These are phyloP conservation scores for Suillus clintonianus DNA, from an alignment of 768 basidiomycete species.

Conservation along the genomic window DNA sequence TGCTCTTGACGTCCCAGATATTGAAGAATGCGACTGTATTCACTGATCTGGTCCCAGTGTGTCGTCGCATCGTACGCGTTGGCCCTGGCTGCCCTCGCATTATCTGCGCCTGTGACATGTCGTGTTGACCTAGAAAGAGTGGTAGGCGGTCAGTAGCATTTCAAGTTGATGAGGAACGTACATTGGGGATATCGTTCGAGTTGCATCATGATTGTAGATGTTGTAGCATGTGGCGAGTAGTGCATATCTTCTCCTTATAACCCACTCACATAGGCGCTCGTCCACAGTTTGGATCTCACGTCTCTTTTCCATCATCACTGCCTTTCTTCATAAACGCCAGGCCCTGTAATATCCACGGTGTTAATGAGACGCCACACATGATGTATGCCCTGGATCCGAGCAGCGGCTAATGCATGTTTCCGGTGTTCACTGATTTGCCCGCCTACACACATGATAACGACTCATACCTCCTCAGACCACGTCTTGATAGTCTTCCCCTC, in stretches of 20 bases:
- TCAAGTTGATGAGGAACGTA: too few species aligned
- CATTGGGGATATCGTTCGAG: slow-evolving; percentile 15
- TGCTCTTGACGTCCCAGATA: slow-evolving; percentile 76
- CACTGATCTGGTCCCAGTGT: too few species aligned
- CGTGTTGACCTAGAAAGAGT: too few species aligned
- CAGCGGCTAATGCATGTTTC: neutral
- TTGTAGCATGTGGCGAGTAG: slow-evolving; percentile 27
- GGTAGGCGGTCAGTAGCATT: too few species aligned
- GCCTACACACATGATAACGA: neutral
- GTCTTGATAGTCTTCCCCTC: too few species aligned
- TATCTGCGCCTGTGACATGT: too few species aligned
- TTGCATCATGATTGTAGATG: slow-evolving; percentile 35
- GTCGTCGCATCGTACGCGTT: too few species aligned
- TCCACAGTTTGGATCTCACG: neutral
- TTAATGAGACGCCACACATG: neutral
- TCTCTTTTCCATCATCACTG: neutral
- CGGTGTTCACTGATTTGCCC: neutral
- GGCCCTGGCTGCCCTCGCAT: too few species aligned
- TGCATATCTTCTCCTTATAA: too few species aligned
- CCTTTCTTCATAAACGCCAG: neutral
- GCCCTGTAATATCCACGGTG: neutral
- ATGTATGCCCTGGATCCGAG: neutral
- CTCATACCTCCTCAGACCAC: neutral
- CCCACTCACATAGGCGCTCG: neutral
- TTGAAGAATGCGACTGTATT: too few species aligned